Evolutionary conservation across 129 eudicot species (phyloP).

Genomic region (Flaveria bidentis): DNA sequence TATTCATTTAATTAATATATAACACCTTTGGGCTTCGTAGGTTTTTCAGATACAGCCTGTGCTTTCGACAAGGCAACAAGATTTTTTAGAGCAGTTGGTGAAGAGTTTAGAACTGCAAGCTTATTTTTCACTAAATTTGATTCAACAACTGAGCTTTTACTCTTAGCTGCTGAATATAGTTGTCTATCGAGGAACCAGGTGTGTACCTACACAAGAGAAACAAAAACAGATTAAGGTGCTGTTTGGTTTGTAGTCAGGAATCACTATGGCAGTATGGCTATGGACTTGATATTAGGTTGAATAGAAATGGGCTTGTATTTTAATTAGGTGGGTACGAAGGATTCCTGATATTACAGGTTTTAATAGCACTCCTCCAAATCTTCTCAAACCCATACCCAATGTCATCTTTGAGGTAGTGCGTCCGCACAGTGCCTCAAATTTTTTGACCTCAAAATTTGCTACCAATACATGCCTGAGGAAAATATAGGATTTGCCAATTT

Average conservation of each 20-base stretch:
- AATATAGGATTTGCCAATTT: background rate
- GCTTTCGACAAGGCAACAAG: slow-evolving; percentile 36
- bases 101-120: slow-evolving; percentile 25
- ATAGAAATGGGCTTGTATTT: background rate
- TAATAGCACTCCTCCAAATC: background rate
- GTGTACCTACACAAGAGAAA: slow-evolving; percentile 30
- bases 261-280: background rate
- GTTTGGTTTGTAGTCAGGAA: background rate
- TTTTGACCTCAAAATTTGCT: background rate
- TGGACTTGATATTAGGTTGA: background rate
- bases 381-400: background rate
- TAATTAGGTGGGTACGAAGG: background rate
- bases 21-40: slow-evolving; percentile 42
- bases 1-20: background rate
- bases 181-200: slow-evolving; percentile 44
- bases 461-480: background rate
- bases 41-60: slow-evolving; percentile 32
- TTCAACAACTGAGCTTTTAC: slow-evolving; percentile 17
- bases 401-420: background rate
- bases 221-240: background rate
- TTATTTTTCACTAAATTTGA: slow-evolving; percentile 22
- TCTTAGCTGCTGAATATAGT: slow-evolving; percentile 29
- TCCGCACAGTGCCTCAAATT: background rate
- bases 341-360: background rate
- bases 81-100: slow-evolving; percentile 31